Base-by-base conservation (phyloP, 2,329 filamentous ascomycete species). In the Monilinia polystroma region DNA sequence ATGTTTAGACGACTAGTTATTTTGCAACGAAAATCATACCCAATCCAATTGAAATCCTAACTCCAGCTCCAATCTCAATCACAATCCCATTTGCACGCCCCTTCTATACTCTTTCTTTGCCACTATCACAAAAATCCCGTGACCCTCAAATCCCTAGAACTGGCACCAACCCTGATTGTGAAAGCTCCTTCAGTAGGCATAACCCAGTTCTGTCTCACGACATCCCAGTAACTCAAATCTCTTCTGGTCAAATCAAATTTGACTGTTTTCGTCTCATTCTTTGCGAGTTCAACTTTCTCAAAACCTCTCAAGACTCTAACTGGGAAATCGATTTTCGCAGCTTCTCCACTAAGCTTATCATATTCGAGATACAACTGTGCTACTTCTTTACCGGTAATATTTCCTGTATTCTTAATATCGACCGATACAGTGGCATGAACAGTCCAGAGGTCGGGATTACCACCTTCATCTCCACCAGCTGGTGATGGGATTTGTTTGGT, bases 241-340 rank as follows among this genome's bases (percentile, higher is more conserved):
- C 85, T 82, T 52, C 85, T 80, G 47, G 81, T 83, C 43, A 91
- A 74, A 18, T 79, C 77, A 70, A 90, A 84, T 0, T 75, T 79
- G 3, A 85, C 81, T 1, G 77, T 82, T 47, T 79, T 76, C 3
- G 76, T 81, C 64, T 82, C 80, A 1, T 82, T 83, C 0, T 81
- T 74, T 4, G 77, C 77, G 23, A 90, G 74, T 20, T 75, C 74
- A 7, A 87, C 78, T 77, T 90, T 91, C 69, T 89, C 87, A 74
- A 93, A 93, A 41, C 89, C 89, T 18, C 90, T 84, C 26, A 93
- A 81, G n/a, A 88, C 86, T 66, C 83, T 83, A 2, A 87, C 77
- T 0, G 90, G 90, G 63, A 91, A 92, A 38, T 92, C 75, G 1
- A 75, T 69, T n/a, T 72, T 69, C 11, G 47, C 56, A 20, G 68